Conservation (phyloP, 345 rosid species). For the Rhodamnia rubescens region DNA sequence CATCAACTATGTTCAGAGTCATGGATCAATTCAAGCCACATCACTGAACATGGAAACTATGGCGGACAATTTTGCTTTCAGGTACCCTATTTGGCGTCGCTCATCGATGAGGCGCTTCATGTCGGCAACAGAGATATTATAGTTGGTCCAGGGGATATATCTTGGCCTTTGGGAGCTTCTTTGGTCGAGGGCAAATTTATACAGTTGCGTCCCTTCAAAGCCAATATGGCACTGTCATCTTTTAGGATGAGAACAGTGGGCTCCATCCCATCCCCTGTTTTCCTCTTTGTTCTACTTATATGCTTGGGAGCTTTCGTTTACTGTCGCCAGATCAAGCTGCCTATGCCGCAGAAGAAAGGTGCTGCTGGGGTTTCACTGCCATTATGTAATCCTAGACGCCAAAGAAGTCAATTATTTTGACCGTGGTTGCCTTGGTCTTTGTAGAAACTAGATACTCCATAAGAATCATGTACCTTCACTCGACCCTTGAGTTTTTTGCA, state of each 20-base stretch:
- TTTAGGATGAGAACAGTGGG: neutral
- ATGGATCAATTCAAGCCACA: constrained; percentile 9
- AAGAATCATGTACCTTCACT: neutral
- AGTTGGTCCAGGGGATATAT: constrained; percentile 52
- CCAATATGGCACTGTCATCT: neutral
- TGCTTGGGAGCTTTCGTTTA: constrained; percentile 21
- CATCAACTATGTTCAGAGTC: constrained; percentile 27
- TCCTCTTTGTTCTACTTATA: constrained; percentile 22
- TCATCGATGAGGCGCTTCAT: constrained; percentile 28
- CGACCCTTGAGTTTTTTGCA: neutral
- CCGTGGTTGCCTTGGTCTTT: neutral
- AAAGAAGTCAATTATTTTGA: constrained; percentile 11
- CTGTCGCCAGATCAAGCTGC: constrained; percentile 30
- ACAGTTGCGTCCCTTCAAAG: constrained; percentile 5
- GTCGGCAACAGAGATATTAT: constrained; percentile 18
- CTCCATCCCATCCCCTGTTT: constrained; percentile 17
- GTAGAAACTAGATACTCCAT: neutral
- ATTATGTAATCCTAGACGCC: constrained; percentile 21
- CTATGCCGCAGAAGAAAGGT: constrained; percentile 28
- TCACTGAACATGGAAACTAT: constrained; percentile 9
- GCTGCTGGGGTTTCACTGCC: constrained; percentile 18
- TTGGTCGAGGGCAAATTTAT: constrained; percentile 30
- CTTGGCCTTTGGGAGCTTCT: constrained; percentile 59
- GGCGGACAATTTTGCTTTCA: constrained; percentile 27
- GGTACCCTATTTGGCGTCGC: constrained; percentile 35